Evolutionary conservation across 208 protist species (phyloP).

Genomic region (Crithidia expoeki): DNA sequence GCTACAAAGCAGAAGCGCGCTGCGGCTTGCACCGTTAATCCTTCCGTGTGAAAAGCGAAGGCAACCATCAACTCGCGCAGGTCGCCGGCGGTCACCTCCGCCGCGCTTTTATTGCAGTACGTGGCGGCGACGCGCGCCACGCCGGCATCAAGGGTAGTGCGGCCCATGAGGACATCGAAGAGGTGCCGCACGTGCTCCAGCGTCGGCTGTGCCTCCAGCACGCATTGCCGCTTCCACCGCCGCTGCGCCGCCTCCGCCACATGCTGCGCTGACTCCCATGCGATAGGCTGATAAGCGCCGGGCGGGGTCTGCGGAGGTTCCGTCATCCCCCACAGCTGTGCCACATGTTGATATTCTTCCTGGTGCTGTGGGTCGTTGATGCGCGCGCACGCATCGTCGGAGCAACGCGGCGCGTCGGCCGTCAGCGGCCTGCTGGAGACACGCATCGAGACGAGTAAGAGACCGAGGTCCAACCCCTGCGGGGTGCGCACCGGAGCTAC

Average conservation of each 20-base stretch:
- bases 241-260: constrained; percentile 62
- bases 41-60: constrained; percentile 65
- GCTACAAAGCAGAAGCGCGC: constrained; percentile 87
- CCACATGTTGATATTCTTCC: constrained; percentile 69
- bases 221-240: constrained; percentile 54
- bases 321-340: constrained; percentile 47
- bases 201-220: constrained; percentile 66
- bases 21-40: constrained; percentile 59
- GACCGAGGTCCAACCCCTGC: constrained; percentile 61
- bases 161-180: constrained; percentile 81
- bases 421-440: constrained; percentile 59
- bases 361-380: constrained; percentile 88
- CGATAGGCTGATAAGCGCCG: constrained; percentile 74
- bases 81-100: constrained; percentile 46
- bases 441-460: constrained; percentile 65
- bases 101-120: constrained; percentile 36
- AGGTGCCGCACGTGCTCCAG: constrained; percentile 84
- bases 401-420: constrained; percentile 52
- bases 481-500: constrained; percentile 64
- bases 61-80: constrained; percentile 77
- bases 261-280: constrained; percentile 78
- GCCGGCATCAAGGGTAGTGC: constrained; percentile 42
- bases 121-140: constrained; percentile 53
- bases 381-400: constrained; percentile 44
- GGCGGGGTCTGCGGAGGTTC: constrained; percentile 52